A percentile compares a stretch with the other conserved stretches of the same genome.
Evolutionary conservation across 345 rosid genomes (phyloP).

Genomic region (Tarenaya hassleriana): DNA sequence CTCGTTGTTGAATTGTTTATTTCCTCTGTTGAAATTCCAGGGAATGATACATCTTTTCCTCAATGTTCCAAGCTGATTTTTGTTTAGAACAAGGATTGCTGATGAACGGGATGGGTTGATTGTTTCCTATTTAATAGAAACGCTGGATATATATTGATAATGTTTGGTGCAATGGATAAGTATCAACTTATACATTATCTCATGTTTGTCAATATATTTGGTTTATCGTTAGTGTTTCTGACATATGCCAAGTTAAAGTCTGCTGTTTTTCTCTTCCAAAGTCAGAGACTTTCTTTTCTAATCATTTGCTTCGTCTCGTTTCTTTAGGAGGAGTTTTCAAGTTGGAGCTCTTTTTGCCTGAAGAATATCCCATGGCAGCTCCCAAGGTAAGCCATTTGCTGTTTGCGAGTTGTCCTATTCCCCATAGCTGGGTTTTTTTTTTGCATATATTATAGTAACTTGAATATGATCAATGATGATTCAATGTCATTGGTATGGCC

Average conservation of each 20-base stretch:
- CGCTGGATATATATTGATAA: too few relatives aligned
- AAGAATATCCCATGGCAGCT: constrained; percentile 99
- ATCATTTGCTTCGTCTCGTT: constrained; percentile 4
- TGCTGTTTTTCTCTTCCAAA: neutral
- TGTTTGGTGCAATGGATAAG: constrained; percentile 1
- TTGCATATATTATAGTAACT: neutral
- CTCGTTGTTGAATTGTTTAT: neutral
- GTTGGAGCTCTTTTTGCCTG: constrained; percentile 95
- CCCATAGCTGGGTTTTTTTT: neutral
- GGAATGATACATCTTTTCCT: neutral
- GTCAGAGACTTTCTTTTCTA: neutral
- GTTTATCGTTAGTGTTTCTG: neutral
- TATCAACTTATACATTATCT: neutral
- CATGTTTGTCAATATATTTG: neutral
- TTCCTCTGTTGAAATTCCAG: neutral
- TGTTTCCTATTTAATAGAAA: neutral
- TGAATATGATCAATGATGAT: neutral
- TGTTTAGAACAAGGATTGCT: neutral
- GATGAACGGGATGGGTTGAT: neutral
- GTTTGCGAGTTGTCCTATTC: neutral
- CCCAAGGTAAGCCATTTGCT: constrained; percentile 57
- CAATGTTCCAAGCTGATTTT: neutral
- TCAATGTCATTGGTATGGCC: too few relatives aligned
- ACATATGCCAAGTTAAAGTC: neutral
- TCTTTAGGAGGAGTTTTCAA: constrained; percentile 89